These are phyloP conservation scores for Athelia sp. DNA, from an alignment of 1,284 basidiomycete species.

Conservation along the genomic window DNA sequence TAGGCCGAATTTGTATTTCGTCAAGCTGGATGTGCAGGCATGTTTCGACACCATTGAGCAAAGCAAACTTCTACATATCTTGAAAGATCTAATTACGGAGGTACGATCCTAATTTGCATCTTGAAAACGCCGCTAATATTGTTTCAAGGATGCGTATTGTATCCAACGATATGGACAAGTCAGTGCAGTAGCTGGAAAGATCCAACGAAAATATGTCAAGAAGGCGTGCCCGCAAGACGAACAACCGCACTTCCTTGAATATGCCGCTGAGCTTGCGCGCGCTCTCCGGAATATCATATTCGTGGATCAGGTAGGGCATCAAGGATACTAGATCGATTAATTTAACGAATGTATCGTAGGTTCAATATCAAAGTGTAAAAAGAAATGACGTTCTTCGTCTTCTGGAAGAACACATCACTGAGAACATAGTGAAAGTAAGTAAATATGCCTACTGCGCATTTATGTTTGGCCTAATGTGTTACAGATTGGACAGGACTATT, in stretches of 20 bases:
- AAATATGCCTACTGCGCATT: background rate
- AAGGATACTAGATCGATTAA: background rate
- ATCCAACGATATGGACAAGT: slow-evolving; percentile 65
- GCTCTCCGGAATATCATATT: slow-evolving; percentile 77
- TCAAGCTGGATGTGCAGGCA: slow-evolving; percentile 93
- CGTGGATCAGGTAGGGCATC: slow-evolving; percentile 72
- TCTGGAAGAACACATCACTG: slow-evolving; percentile 84
- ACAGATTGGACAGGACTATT: slow-evolving; percentile 77
- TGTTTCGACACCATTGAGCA: slow-evolving; percentile 98
- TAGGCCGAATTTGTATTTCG: slow-evolving; percentile 88
- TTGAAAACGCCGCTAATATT: background rate
- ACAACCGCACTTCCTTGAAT: slow-evolving; percentile 65
- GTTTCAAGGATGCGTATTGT: slow-evolving; percentile 53
- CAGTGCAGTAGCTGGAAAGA: slow-evolving; percentile 40
- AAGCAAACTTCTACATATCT: slow-evolving; percentile 74
- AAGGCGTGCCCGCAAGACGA: slow-evolving; percentile 70
- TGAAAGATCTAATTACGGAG: slow-evolving; percentile 70
- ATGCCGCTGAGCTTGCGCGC: slow-evolving; percentile 62
- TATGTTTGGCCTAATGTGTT: too few species aligned
- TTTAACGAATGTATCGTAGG: too few species aligned
- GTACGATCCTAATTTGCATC: slow-evolving; percentile 31
- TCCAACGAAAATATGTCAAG: slow-evolving; percentile 52
- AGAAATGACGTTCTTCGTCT: slow-evolving; percentile 65
- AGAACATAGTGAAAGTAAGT: slow-evolving; percentile 84
- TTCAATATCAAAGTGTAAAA: slow-evolving; percentile 54